Base-by-base conservation (phyloP, 2,329 filamentous ascomycete species). In the Coniochaeta sp. region DNA sequence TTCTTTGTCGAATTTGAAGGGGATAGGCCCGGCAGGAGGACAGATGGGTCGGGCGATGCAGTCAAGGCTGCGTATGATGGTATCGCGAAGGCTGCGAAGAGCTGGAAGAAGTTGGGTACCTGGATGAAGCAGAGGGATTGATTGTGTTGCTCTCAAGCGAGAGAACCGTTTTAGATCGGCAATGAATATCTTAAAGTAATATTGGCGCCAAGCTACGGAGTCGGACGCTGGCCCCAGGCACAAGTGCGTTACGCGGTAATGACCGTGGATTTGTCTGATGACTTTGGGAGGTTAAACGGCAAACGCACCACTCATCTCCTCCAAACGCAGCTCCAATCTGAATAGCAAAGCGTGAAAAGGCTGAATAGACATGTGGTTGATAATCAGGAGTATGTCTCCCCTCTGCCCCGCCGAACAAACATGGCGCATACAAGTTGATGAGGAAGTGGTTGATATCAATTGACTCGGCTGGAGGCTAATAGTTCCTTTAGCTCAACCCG, bases 1-100 rank as follows among this genome's bases (percentile, higher is more conserved):
- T 97, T 98, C 76, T 93, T 98, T 70, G 87, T 97, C 32, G 93
- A 98, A 78, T 92, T 96, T 67, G 84, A 89, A 71, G 88, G 89
- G 1, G 81, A 85, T 71, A 76, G 75, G 65, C 47, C 47, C 7
- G 47, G n/a, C n/a, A n/a, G 47, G 22, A 52, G 47, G 47, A 67
- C 72, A 60, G 72, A 75, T 56, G 84, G 85, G 66, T 77, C 79
- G 2, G 78, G 81, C 58, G 82, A 80, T 3, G 78, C 79, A 62
- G 87, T 92, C 17, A 79, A 83, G 61, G 74, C 74, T 24, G 88
- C 86, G 28, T 72, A 93, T 70, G 76, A 75, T 57, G 81, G 82
- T 64, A 77, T 92, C 64, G 75, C 74, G 1, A 71, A 70, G 32
- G 81, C 85, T 63, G 85, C 85, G n/a, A 76, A 83, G 71, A 79